These are phyloP conservation scores for Verticillium nubilum DNA, from an alignment of 2,329 filamentous ascomycete genomes.

Conservation along the genomic window DNA sequence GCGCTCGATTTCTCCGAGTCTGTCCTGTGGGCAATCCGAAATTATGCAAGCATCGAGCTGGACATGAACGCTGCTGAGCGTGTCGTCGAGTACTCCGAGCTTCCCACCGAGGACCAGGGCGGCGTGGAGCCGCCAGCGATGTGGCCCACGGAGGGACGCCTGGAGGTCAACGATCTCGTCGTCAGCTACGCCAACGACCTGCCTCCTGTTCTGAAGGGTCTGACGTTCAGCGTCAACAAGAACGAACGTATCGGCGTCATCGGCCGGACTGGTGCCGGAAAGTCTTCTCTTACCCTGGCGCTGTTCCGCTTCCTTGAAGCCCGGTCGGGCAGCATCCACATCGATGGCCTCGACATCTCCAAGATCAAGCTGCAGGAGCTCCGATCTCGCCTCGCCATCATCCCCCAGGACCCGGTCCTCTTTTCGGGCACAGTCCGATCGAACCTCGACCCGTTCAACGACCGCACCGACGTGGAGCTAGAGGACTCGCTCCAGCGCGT, in stretches of 20 bases:
- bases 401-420: conserved; percentile 73
- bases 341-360: conserved; percentile 72
- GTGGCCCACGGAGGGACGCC: conserved; percentile 69
- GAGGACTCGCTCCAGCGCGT: conserved; percentile 65
- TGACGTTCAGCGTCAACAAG: conserved; percentile 60
- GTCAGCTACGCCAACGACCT: conserved; percentile 68
- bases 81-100: conserved; percentile 67
- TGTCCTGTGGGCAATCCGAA: conserved; percentile 61
- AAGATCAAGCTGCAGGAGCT: conserved; percentile 65
- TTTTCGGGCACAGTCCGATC: conserved; percentile 73
- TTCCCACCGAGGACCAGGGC: conserved; percentile 60
- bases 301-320: conserved; percentile 75
- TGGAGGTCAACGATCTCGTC: conserved; percentile 69
- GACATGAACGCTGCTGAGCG: conserved; percentile 77
- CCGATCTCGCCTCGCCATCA: conserved; percentile 71
- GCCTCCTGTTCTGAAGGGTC: conserved; percentile 62
- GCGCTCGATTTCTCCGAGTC: conserved; percentile 61
- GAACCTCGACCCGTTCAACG: conserved; percentile 72
- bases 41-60: conserved; percentile 67
- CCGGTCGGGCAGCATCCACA: conserved; percentile 56
- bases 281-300: conserved; percentile 69
- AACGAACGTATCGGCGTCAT: conserved; percentile 72
- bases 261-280: conserved; percentile 72
- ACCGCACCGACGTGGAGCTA: conserved; percentile 64
- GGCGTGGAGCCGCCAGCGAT: conserved; percentile 59